A percentile compares a stretch with the other conserved stretches of the same genome.
These are phyloP conservation scores for Arthromyces matolae DNA, from an alignment of 768 basidiomycete genomes.

Conservation along the genomic window DNA sequence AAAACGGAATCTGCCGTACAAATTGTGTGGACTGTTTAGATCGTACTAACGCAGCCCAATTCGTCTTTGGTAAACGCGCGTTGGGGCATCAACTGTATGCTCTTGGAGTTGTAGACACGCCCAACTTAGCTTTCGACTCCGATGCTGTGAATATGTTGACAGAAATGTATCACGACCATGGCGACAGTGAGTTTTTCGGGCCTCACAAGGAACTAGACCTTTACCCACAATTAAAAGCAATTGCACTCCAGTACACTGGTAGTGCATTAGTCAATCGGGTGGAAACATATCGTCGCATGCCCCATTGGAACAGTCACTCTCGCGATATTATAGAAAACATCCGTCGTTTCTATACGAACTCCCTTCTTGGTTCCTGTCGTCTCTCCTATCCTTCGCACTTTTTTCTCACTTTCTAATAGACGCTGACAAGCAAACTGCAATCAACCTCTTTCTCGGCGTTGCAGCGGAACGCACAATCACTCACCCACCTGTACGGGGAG, in stretches of 20 bases:
- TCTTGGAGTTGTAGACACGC: conserved; percentile 81
- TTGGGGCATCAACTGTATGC: conserved; percentile 95
- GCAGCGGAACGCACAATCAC: conserved; percentile 50
- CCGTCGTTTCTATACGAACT: conserved; percentile 91
- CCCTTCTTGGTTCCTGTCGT: conserved; percentile 68
- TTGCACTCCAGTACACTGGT: conserved; percentile 95
- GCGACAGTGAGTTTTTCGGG: conserved; percentile 65
- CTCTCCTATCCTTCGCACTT: background rate
- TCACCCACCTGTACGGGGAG: conserved; percentile 53
- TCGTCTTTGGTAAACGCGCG: conserved; percentile 93
- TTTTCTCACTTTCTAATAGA: conserved; percentile 42
- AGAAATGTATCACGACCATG: conserved; percentile 98
- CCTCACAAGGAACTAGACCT: background rate
- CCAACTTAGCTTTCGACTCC: conserved; percentile 86
- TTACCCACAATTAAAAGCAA: conserved; percentile 36
- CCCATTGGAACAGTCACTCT: conserved; percentile 97
- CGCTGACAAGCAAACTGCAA: conserved; percentile 95
- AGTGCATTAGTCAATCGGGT: conserved; percentile 94
- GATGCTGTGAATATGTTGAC: conserved; percentile 96
- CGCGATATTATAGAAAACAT: conserved; percentile 96
- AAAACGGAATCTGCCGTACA: conserved; percentile 88
- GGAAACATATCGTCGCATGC: conserved; percentile 92
- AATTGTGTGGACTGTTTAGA: conserved; percentile 98
- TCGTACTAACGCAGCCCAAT: conserved; percentile 94
- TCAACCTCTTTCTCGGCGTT: conserved; percentile 93